phyloP scores from a whole-genome alignment of 352 stramenopile genomes.

The Phytophthora vignae region DNA sequence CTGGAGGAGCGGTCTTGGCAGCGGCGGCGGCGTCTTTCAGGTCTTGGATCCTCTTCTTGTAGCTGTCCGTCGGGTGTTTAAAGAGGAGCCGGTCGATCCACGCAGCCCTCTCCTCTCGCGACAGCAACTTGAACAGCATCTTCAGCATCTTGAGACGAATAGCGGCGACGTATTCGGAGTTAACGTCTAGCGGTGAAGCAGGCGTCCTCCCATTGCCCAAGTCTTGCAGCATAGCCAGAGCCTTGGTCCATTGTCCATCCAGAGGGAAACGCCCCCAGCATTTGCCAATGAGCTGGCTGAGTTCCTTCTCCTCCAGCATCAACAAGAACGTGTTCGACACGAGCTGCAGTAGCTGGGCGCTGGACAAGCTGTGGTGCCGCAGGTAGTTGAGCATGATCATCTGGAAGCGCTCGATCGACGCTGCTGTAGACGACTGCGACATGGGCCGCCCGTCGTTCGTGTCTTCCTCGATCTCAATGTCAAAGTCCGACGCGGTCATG shows the following conservation, averaged over 20 bases:
- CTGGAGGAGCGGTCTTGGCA: conserved; percentile 22
- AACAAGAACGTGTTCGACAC: conserved; percentile 54
- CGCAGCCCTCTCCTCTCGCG: conserved; percentile 48
- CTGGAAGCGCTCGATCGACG: conserved; percentile 63
- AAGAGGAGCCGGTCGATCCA: conserved; percentile 65
- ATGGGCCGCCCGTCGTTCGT: conserved; percentile 14
- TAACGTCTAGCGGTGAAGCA: conserved; percentile 14
- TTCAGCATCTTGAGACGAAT: conserved; percentile 61
- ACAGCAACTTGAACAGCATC: conserved; percentile 64
- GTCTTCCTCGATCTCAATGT: conserved; percentile 34
- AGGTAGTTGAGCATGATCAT: conserved; percentile 71
- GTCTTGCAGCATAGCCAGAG: conserved; percentile 51
- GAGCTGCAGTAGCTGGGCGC: conserved; percentile 53
- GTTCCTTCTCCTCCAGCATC: conserved; percentile 57
- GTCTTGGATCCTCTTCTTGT: conserved; percentile 43
- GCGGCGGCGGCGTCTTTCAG: conserved; percentile 22
- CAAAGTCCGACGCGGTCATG: conserved; percentile 13
- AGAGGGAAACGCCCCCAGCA: conserved; percentile 50
- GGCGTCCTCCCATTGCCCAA: conserved; percentile 34
- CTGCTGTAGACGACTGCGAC: conserved; percentile 12
- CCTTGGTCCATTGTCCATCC: conserved; percentile 53
- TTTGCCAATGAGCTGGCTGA: conserved; percentile 42
- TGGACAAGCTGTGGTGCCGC: conserved; percentile 56
- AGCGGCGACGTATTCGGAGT: conserved; percentile 34
- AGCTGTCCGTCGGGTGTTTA: conserved; percentile 53